These are phyloP conservation scores for Trichoderma gamsii DNA, from an alignment of 495 filamentous ascomycete species.

Conservation along the genomic window DNA sequence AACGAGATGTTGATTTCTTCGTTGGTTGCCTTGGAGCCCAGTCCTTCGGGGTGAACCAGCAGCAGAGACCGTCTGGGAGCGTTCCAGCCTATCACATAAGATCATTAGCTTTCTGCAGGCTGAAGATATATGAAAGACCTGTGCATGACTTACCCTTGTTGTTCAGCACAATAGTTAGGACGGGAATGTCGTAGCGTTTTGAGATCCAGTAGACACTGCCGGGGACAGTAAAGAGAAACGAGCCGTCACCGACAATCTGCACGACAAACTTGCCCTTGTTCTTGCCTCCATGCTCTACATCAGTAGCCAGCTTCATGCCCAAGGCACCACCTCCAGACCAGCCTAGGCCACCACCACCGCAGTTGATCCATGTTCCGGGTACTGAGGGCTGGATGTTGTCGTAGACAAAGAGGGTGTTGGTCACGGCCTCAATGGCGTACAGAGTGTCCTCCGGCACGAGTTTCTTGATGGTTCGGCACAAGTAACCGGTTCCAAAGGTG, in stretches of 20 bases:
- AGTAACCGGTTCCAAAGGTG: constrained; percentile 63
- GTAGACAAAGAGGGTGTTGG: constrained; percentile 68
- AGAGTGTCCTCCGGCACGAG: constrained; percentile 70
- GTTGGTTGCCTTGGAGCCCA: constrained; percentile 69
- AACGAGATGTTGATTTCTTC: constrained; percentile 89
- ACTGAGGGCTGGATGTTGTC: constrained; percentile 72
- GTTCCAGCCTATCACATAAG: constrained; percentile 61
- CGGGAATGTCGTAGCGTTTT: constrained; percentile 76
- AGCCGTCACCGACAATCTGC: constrained; percentile 90
- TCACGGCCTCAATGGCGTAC: constrained; percentile 84
- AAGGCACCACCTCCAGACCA: constrained; percentile 91
- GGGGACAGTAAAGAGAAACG: constrained; percentile 83
- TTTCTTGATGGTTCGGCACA: constrained; percentile 58
- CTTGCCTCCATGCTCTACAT: constrained; percentile 53
- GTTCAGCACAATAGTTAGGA: constrained; percentile 87
- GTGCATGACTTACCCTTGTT: constrained; percentile 60
- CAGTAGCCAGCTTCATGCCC: constrained; percentile 81
- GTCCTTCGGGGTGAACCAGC: constrained; percentile 77
- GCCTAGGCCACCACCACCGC: constrained; percentile 86
- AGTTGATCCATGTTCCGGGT: constrained; percentile 86
- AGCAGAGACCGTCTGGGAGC: constrained; percentile 70
- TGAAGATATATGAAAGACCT: background rate
- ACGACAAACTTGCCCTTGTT: constrained; percentile 83
- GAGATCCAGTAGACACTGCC: constrained; percentile 92
- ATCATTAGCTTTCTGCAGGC: constrained; percentile 17